Evolutionary conservation across 2,329 filamentous ascomycete species (phyloP).

Genomic region (Monosporascus ibericus): DNA sequence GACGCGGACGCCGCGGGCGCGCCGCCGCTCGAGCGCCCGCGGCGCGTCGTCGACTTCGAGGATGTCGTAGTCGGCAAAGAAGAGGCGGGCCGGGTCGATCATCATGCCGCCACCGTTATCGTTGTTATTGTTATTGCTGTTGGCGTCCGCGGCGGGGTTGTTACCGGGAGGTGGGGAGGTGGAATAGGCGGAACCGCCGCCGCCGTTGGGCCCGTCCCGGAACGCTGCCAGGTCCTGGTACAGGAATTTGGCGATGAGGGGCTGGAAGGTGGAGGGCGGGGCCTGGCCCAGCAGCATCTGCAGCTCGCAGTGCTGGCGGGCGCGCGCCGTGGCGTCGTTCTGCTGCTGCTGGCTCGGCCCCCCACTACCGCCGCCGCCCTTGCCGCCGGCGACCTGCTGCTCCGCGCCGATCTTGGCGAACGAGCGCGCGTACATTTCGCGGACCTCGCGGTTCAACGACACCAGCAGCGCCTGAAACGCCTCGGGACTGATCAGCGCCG

Average conservation of each 20-base stretch:
- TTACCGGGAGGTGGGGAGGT: background rate
- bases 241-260: slow-evolving; percentile 62
- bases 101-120: slow-evolving; percentile 24
- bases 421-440: slow-evolving; percentile 41
- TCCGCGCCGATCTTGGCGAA: slow-evolving; percentile 38
- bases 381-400: slow-evolving; percentile 25
- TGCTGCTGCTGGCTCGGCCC: slow-evolving; percentile 33
- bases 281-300: slow-evolving; percentile 43
- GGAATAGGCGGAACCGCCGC: background rate
- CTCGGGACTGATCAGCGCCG: slow-evolving; percentile 49
- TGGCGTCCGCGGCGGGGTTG: background rate
- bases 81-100: slow-evolving; percentile 61
- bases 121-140: background rate
- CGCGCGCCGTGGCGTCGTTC: slow-evolving; percentile 34
- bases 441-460: slow-evolving; percentile 41
- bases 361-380: slow-evolving; percentile 4
- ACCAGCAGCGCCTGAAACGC: slow-evolving; percentile 59
- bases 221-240: slow-evolving; percentile 52
- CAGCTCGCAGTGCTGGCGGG: slow-evolving; percentile 45
- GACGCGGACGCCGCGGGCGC: slow-evolving; percentile 34
- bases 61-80: slow-evolving; percentile 66
- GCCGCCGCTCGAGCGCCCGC: slow-evolving; percentile 36
- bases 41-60: slow-evolving; percentile 59
- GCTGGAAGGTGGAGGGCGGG: slow-evolving; percentile 41
- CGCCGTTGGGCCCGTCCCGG: slow-evolving; percentile 24